A percentile compares a stretch with the other conserved stretches of the same genome.
Evolutionary conservation across 306 rosid species (phyloP).

Genomic region (Vigna hirtella): DNA sequence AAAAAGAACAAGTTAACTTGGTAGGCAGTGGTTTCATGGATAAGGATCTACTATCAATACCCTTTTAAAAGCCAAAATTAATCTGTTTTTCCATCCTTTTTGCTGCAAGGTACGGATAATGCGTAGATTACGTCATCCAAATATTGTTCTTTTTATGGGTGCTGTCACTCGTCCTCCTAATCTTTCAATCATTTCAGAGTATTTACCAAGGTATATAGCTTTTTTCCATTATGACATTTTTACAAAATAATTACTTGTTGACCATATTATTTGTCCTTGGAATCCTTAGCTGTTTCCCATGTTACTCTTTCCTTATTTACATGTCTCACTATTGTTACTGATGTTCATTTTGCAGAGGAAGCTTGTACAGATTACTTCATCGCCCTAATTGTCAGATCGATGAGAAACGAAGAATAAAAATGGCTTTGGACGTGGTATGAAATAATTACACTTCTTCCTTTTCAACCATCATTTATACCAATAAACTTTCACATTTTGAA

Average conservation of each 20-base stretch:
- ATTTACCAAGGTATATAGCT: constrained; percentile 83
- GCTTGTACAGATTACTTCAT: constrained; percentile 87
- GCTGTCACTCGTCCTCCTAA: constrained; percentile 98
- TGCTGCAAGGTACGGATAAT: constrained; percentile 86
- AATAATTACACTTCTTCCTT: constrained; percentile 30
- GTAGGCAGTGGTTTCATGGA: constrained; percentile 14
- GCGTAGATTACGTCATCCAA: constrained; percentile 98
- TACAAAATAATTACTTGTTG: constrained; percentile 12
- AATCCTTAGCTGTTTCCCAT: constrained; percentile 33
- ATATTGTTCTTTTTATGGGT: constrained; percentile 97
- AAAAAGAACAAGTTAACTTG: constrained; percentile 21
- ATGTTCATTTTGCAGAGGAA: constrained; percentile 71
- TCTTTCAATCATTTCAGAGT: constrained; percentile 96
- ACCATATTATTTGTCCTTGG: constrained; percentile 33
- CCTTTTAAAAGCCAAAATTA: constrained; percentile 24
- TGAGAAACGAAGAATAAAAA: constrained; percentile 90
- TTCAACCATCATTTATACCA: constrained; percentile 26
- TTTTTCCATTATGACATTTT: constrained; percentile 8
- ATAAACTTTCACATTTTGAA: constrained; percentile 41
- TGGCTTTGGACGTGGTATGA: constrained; percentile 99
- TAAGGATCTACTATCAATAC: constrained; percentile 29
- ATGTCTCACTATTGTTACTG: constrained; percentile 19
- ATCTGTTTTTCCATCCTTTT: constrained; percentile 40
- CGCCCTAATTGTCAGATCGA: constrained; percentile 90
- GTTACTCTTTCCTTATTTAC: constrained; percentile 30